A percentile compares a stretch with the other conserved stretches of the same genome.
Conservation (phyloP, 768 basidiomycete genomes). For the Boletus pseudopeckii region DNA sequence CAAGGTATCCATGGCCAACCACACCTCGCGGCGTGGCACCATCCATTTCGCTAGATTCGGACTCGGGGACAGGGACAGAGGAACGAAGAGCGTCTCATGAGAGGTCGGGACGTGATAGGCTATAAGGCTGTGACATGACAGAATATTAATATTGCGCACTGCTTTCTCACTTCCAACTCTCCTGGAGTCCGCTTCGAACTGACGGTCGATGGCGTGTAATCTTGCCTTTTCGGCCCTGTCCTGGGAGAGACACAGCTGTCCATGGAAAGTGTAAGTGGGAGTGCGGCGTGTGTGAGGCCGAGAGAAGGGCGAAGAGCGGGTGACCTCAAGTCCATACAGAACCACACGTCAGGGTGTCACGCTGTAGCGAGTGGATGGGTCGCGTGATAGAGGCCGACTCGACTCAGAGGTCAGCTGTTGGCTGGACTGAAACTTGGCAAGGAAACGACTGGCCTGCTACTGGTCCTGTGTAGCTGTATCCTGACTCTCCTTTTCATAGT, state of each 20-base stretch:
- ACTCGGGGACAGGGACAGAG: neutral
- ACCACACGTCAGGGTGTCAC: too few species aligned
- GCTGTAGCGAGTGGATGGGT: neutral
- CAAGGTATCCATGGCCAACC: neutral
- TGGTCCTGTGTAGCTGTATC: too few species aligned
- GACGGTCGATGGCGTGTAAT: neutral
- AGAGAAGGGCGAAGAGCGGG: too few species aligned
- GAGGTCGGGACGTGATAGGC: neutral
- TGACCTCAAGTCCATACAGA: too few species aligned
- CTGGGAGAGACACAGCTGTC: too few species aligned
- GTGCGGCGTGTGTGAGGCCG: too few species aligned
- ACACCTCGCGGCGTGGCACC: neutral
- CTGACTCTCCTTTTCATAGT: too few species aligned
- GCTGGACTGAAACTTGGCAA: neutral
- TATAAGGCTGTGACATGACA: too few species aligned
- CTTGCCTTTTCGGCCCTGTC: neutral
- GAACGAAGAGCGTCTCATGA: neutral
- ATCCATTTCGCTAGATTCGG: neutral
- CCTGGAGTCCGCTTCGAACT: neutral
- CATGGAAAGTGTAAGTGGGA: too few species aligned
- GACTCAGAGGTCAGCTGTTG: neutral
- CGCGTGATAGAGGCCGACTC: neutral
- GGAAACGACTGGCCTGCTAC: too few species aligned
- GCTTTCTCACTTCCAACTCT: neutral
- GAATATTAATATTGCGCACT: too few species aligned